Base-by-base conservation (phyloP, 2,329 filamentous ascomycete genomes). In the Hypoxylon sp. region DNA sequence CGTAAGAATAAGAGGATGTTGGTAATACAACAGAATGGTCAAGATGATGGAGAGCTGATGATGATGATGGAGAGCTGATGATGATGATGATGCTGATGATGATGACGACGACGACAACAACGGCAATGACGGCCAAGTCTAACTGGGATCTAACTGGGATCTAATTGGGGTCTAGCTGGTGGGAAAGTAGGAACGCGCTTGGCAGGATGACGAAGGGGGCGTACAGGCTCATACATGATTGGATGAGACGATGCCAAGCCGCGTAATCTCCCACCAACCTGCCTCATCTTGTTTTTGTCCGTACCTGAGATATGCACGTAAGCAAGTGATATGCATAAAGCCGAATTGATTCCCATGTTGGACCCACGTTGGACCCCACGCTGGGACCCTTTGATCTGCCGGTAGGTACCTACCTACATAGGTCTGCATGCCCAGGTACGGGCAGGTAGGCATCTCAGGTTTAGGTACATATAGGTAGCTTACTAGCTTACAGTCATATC, bases 191-290 rank as follows among this genome's bases (percentile, higher is more conserved):
- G 25, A 35, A 44, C 8, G 20, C 8, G 35, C 25, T 57, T 40
- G 56, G 50, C 22, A 33, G 33, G 57, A 51, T 60, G 57, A 60
- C 57, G 46, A 8, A 60, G 33, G 44, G 22, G 57, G 46, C n/a
- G 35, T 51, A 13, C 7, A 50, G 7, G 14, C n/a, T 60, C n/a
- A 27, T n/a, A 44, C 3, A 7, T 50, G 53, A 66, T 66, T 62
- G 64, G 64, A 25, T 10, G n/a, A 58, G 17, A 53, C 11, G 1
- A 25, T 20, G 63, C 64, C 58, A 61, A 62, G 64, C 51, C 64
- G 44, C 64, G 64, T 66, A 66, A 66, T 66, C 64, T 58, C 35
- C 42, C 35, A 33, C 30, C 30, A 17, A 33, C 50, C 51, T 40
- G 11, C 20, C 33, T 40, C 30, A 10, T 14, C 33, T 17, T 33